These are phyloP conservation scores for Leccinum barrowsii DNA, from an alignment of 768 basidiomycete genomes.

Conservation along the genomic window DNA sequence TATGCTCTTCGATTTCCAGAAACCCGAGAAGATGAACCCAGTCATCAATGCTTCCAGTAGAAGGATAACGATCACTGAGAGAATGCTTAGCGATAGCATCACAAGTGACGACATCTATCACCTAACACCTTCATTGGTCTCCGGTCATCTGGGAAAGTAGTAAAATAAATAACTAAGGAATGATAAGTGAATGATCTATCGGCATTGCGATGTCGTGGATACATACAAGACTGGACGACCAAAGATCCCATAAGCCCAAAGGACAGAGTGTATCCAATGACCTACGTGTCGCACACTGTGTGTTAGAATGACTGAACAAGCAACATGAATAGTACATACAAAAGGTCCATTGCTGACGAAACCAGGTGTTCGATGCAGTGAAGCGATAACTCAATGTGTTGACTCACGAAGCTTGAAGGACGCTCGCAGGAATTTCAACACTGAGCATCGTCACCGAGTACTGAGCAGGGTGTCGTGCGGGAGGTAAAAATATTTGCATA, in stretches of 20 bases:
- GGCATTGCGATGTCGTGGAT: no score
- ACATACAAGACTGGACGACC: conserved; percentile 14
- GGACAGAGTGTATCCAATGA: conserved; percentile 15
- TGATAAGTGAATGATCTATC: neutral
- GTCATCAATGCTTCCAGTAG: conserved; percentile 17
- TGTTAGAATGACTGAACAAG: no score
- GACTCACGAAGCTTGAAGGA: no score
- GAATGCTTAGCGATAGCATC: no score
- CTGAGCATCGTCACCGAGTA: no score
- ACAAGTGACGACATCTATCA: neutral
- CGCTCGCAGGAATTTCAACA: no score
- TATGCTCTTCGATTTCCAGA: conserved; percentile 2
- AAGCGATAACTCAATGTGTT: no score
- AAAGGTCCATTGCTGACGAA: no score
- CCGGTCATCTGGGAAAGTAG: conserved; percentile 15
- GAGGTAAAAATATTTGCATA: no score
- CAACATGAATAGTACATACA: no score
- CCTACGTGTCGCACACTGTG: neutral
- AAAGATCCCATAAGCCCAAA: conserved; percentile 17
- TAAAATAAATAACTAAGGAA: conserved; percentile 17
- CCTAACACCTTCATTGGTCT: conserved; percentile 16
- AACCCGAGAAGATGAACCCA: conserved; percentile 7
- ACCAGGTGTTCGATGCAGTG: no score
- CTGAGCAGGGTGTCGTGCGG: no score
- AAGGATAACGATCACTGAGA: conserved; percentile 9